Evolutionary conservation across 495 filamentous ascomycete species (phyloP).

Genomic region (Aspergillus cristatus): DNA sequence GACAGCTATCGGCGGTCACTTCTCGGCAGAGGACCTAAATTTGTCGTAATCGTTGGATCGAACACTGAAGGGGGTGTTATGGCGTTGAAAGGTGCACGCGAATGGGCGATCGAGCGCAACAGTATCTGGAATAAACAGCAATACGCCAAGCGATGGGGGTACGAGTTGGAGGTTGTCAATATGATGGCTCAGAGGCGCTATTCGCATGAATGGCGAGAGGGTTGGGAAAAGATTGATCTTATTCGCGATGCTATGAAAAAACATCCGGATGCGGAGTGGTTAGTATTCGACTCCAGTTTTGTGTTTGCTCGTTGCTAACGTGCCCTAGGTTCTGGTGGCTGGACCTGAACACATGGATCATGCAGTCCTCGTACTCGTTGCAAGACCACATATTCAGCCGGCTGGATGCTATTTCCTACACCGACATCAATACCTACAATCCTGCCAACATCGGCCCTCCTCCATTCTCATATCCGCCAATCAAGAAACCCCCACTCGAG

Average conservation of each 20-base stretch:
- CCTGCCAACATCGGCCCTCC: constrained; percentile 91
- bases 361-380: constrained; percentile 89
- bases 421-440: constrained; percentile 94
- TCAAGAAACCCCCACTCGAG: constrained; percentile 66
- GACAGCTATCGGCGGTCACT: constrained; percentile 45
- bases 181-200: constrained; percentile 98
- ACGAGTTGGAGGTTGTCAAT: constrained; percentile 91
- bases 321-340: constrained; percentile 92
- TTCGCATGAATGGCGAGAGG: constrained; percentile 97
- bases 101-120: constrained; percentile 97
- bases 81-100: constrained; percentile 95
- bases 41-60: constrained; percentile 86
- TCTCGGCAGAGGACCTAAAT: constrained; percentile 79
- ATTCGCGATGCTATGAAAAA: constrained; percentile 86
- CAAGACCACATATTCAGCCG: constrained; percentile 84
- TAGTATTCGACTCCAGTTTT: constrained; percentile 18
- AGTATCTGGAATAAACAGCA: constrained; percentile 89
- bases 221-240: constrained; percentile 98
- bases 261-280: constrained; percentile 96
- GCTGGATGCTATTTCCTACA: constrained; percentile 68
- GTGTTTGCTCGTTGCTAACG: no score
- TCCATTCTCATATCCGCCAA: constrained; percentile 56
- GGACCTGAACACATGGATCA: constrained; percentile 94
- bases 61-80: constrained; percentile 96
- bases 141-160: constrained; percentile 84